Base-by-base conservation (phyloP, 768 basidiomycete genomes). In the Trametes gibbosa region DNA sequence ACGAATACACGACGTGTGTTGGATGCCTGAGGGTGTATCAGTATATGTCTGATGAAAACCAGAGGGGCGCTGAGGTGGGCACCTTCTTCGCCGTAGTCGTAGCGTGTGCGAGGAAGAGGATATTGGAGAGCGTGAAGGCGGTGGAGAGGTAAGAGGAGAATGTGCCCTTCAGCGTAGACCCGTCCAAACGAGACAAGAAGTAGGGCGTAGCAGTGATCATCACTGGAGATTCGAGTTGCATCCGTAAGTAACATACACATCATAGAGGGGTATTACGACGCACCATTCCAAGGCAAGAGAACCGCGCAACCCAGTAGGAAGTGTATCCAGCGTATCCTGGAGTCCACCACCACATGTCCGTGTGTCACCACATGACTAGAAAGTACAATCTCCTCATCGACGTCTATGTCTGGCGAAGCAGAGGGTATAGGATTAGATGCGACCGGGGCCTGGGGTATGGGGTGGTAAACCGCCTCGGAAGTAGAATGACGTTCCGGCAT, bases 201-300 rank as follows among this genome's bases (percentile, higher is more conserved):
- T 87, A 92, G 0, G 93, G 86, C 47, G 86, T 86, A 0, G 89
- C 92, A 32, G 91, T 96, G 24, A 97, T 94, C 68, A 95, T 76
- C 1, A 86, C 94, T 96, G 57, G n/a, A 21, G n/a, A n/a, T 21
- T 3, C 41, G 37, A 27, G 8, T 57, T 53, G 19, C 61, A 40
- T 48, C 24, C 45, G n/a, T 27, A 9, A 45, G 54, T 35, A 35
- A 8, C 12, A 10, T 35, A 6, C 46, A 10, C 25, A 45, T 27
- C 43, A 14, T 16, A 32, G 47, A 19, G 35, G n/a, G 12, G 9
- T 16, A 24, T 12, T 23, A 16, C 12, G 17, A 58, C 32, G 16
- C 70, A 93, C 94, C 92, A 68, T 95, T 96, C 94, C 94, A 97
- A 27, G 91, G 87, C 17, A 97, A 73, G 7, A 97, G 78, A 3